phyloP scores from a whole-genome alignment of 176 grass and related monocot species.

The Musa schizocarpa region DNA sequence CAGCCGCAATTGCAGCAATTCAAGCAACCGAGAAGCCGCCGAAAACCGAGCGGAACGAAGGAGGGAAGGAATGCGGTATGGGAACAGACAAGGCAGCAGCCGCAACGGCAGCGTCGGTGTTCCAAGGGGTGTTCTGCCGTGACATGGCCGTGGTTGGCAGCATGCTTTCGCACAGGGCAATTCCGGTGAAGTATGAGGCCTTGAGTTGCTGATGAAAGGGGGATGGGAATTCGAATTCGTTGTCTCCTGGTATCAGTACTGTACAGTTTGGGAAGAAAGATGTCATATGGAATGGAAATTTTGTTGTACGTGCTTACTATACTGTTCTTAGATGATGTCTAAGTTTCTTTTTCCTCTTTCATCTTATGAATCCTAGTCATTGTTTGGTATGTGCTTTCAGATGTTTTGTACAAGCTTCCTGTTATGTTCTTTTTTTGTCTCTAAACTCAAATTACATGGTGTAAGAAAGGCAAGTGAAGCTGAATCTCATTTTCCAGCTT shows the following conservation, averaged over 20 bases:
- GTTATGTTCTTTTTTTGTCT: neutral
- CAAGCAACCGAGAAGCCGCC: neutral
- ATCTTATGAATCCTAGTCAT: too few relatives aligned
- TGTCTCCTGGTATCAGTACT: neutral
- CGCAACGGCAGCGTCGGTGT: conserved; percentile 18
- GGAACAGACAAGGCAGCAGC: neutral
- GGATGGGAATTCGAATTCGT: neutral
- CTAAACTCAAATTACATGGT: too few relatives aligned
- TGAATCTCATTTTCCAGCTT: too few relatives aligned
- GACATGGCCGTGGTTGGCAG: conserved; percentile 91
- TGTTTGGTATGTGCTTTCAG: too few relatives aligned
- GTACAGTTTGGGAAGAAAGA: neutral
- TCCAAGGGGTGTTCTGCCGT: conserved; percentile 93
- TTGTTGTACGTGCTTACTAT: too few relatives aligned
- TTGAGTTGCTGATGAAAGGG: conserved; percentile 57
- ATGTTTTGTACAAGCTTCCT: neutral
- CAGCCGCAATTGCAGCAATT: neutral
- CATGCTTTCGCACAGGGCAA: conserved; percentile 53
- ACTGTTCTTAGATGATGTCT: too few relatives aligned
- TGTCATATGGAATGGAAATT: too few relatives aligned
- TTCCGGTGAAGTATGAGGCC: conserved; percentile 86
- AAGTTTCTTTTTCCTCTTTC: too few relatives aligned
- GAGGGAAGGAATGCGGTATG: neutral
- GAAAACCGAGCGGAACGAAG: neutral
- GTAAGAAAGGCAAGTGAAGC: too few relatives aligned